These are phyloP conservation scores for Adansonia digitata DNA, from an alignment of 345 rosid species.

Conservation along the genomic window DNA sequence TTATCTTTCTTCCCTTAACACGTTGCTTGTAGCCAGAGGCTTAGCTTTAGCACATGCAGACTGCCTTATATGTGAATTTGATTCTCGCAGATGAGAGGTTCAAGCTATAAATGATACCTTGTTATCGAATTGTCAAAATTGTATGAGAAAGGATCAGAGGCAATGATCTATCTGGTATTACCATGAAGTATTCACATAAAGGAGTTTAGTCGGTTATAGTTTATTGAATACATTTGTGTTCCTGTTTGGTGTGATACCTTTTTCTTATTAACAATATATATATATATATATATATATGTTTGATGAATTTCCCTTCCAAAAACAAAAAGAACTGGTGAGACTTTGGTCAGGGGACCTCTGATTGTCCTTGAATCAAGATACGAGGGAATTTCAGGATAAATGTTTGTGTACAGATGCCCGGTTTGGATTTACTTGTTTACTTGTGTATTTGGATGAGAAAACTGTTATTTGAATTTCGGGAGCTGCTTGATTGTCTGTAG, in stretches of 20 bases:
- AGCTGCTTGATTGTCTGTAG: background rate
- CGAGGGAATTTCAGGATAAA: background rate
- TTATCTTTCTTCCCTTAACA: background rate
- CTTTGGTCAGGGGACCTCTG: background rate
- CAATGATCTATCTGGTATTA: background rate
- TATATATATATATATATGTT: no score
- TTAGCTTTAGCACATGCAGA: background rate
- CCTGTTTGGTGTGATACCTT: background rate
- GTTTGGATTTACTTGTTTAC: no score
- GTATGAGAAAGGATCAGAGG: background rate
- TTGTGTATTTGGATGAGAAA: background rate
- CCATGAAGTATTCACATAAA: background rate
- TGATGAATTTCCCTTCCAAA: background rate
- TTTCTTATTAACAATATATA: no score
- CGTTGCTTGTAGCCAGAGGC: background rate
- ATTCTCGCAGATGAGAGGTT: background rate
- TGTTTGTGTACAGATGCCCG: no score
- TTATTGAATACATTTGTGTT: background rate
- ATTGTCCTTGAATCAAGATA: background rate
- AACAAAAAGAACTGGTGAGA: background rate
- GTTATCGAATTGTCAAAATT: background rate
- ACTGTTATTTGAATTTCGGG: background rate
- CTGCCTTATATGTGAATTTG: background rate
- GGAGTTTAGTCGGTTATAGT: background rate
- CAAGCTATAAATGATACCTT: background rate